Evolutionary conservation across 2,329 filamentous ascomycete genomes (phyloP), one percentile per base, ranked within the genome.

Genomic region (Ophiostoma ips): DNA sequence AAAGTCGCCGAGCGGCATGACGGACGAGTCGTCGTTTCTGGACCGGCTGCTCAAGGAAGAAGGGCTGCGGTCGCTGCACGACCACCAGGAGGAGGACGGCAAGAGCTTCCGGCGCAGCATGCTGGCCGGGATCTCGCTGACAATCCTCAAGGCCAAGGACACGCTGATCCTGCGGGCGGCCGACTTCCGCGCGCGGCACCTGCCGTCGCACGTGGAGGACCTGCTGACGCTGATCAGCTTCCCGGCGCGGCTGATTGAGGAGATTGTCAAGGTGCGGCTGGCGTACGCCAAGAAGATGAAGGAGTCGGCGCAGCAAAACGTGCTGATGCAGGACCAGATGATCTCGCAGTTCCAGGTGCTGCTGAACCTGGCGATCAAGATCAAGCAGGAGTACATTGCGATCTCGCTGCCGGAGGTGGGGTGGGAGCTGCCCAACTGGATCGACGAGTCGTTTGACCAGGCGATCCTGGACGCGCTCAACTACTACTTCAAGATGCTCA

Each of bases 401-500:
- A 87, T 96, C 48, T 87, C 88, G 19, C 79, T 87, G 57, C 84
- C 88, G 1, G 85, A 96, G 64, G 80, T 84, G 18, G 90, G 92
- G 44, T 98, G 92, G 92, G 88, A 96, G 59, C 68, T 96, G 50
- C 92, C 92, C 3, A 87, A 89, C 9, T 95, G 89, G 66, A 94
- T 98, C 56, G 92, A 96, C 62, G 92, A 98, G 62, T 87, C 87
- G 38, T 98, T 96, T 60, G 92, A 96, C 62, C 77, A 83, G 33
- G 87, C 94, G 16, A 87, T 96, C 10, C 68, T 98, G 40, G 90
- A 95, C 60, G 89, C 90, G 0, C 71, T 98, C 58, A 94, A 90
- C 63, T 96, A 95, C 65, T 98, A 98, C 67, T 98, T 98, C 74
- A 92, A 90, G 64, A 89, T 98, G 77, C 72, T 98, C 41, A 95